Conservation (phyloP, 441 rosid genomes). For the Syzygium syzygioides region DNA sequence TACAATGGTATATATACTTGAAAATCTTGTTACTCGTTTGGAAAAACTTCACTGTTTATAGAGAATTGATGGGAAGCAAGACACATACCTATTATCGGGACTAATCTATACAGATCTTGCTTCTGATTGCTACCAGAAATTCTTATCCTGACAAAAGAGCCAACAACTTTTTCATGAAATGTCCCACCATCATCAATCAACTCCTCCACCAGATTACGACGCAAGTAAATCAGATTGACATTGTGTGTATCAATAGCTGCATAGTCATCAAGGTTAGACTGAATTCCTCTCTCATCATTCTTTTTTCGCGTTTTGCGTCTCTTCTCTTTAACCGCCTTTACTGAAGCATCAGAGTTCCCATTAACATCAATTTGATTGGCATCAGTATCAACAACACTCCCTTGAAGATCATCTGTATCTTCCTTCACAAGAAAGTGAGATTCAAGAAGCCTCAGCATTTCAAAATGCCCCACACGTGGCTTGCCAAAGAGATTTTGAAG, state of each 20-base stretch:
- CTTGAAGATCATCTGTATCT: slow-evolving; percentile 60
- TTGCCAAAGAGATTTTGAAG: slow-evolving; percentile 82
- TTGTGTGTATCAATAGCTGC: slow-evolving; percentile 87
- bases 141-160: slow-evolving; percentile 81
- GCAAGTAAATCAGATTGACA: slow-evolving; percentile 72
- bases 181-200: slow-evolving; percentile 59
- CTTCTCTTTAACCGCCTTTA: slow-evolving; percentile 59
- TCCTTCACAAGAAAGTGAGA: slow-evolving; percentile 76
- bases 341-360: slow-evolving; percentile 49
- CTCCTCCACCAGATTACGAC: slow-evolving; percentile 80
- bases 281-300: slow-evolving; percentile 61
- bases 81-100: slow-evolving; percentile 75
- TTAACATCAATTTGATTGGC: slow-evolving; percentile 62
- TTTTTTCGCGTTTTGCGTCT: slow-evolving; percentile 70
- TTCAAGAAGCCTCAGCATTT: slow-evolving; percentile 93
- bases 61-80: neutral
- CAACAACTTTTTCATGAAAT: slow-evolving; percentile 75
- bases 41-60: neutral
- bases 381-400: slow-evolving; percentile 58
- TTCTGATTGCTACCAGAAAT: slow-evolving; percentile 79
- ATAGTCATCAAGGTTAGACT: slow-evolving; percentile 80
- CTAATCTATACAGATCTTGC: slow-evolving; percentile 93
- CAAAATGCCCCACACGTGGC: slow-evolving; percentile 92
- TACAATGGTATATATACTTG: slow-evolving; percentile 1
- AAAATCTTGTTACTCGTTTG: neutral